Percentiles rank a stretch among this genome's conserved stretches.
phyloP scores from a whole-genome alignment of 495 filamentous ascomycete genomes.

The Delitschia confertaspora region DNA sequence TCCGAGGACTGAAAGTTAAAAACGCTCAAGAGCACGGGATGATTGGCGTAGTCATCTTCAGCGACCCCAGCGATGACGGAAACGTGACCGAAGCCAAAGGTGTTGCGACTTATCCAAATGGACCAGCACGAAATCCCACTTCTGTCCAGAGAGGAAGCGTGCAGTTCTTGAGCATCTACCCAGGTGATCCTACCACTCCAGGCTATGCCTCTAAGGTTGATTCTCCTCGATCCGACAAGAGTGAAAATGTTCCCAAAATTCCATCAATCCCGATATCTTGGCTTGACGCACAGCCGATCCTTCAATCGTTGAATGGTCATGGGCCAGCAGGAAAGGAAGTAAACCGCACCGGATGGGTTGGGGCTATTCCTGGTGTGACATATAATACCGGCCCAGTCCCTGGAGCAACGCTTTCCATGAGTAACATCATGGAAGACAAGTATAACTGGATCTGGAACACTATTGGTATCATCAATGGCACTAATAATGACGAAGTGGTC shows the following conservation, averaged over 20 bases:
- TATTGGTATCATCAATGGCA: conserved; percentile 35
- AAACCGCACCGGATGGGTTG: conserved; percentile 22
- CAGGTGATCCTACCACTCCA: conserved; percentile 30
- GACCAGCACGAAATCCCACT: conserved; percentile 27
- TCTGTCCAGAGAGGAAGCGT: conserved; percentile 26
- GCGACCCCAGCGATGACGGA: conserved; percentile 27
- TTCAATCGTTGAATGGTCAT: conserved; percentile 28
- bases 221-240: conserved; percentile 5
- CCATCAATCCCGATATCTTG: conserved; percentile 30
- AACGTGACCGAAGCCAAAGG: conserved; percentile 26
- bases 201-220: conserved; percentile 27
- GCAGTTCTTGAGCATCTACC: conserved; percentile 17
- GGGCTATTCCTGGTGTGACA: conserved; percentile 16
- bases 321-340: conserved; percentile 18
- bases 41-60: conserved; percentile 28
- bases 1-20: conserved; percentile 29
- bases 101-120: conserved; percentile 26
- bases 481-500: conserved; percentile 29
- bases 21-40: conserved; percentile 26
- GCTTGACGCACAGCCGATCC: conserved; percentile 25
- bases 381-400: conserved; percentile 30
- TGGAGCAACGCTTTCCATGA: conserved; percentile 22
- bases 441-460: conserved; percentile 31
- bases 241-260: conserved; percentile 16
- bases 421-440: conserved; percentile 27